Percentiles rank a stretch among this genome's conserved stretches.
Conservation (phyloP, 352 stramenopile species). For the Halophytophthora polymorphica region DNA sequence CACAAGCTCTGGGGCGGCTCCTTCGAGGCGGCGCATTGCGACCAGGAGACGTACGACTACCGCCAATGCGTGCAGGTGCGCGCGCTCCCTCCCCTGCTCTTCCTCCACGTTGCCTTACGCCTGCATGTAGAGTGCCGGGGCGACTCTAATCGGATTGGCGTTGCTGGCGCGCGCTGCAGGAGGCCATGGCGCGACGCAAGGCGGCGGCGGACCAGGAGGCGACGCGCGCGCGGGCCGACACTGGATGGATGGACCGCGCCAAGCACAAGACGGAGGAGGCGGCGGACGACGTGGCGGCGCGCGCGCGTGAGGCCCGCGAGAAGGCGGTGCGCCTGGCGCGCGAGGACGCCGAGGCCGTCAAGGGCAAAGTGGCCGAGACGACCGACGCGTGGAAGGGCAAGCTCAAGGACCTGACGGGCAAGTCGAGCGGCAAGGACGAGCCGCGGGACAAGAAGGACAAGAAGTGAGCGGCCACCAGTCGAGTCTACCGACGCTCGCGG, state of each 20-base stretch:
- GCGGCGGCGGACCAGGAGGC: constrained; percentile 22
- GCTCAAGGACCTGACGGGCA: constrained; percentile 30
- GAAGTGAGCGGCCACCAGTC: too few species aligned
- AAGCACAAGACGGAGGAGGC: constrained; percentile 33
- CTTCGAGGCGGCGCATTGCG: constrained; percentile 59
- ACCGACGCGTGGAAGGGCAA: constrained; percentile 34
- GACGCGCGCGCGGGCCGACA: constrained; percentile 6
- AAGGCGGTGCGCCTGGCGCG: constrained; percentile 17
- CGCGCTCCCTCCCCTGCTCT: neutral
- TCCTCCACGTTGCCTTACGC: neutral
- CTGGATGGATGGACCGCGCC: constrained; percentile 58
- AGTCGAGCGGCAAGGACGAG: constrained; percentile 26
- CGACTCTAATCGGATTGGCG: neutral
- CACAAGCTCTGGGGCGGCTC: constrained; percentile 65
- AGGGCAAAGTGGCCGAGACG: constrained; percentile 31
- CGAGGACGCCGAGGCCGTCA: constrained; percentile 30
- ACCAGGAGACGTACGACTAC: constrained; percentile 69
- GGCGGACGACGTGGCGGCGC: constrained; percentile 25
- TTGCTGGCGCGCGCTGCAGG: constrained; percentile 16
- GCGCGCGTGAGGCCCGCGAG: constrained; percentile 22
- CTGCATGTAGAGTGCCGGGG: too few species aligned
- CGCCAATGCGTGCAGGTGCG: constrained; percentile 64
- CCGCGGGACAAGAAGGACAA: constrained; percentile 17
- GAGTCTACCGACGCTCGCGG: too few species aligned
- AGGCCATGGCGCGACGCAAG: constrained; percentile 39